Conservation (phyloP, 2,329 filamentous ascomycete genomes). For the Diaporthe velutina region DNA sequence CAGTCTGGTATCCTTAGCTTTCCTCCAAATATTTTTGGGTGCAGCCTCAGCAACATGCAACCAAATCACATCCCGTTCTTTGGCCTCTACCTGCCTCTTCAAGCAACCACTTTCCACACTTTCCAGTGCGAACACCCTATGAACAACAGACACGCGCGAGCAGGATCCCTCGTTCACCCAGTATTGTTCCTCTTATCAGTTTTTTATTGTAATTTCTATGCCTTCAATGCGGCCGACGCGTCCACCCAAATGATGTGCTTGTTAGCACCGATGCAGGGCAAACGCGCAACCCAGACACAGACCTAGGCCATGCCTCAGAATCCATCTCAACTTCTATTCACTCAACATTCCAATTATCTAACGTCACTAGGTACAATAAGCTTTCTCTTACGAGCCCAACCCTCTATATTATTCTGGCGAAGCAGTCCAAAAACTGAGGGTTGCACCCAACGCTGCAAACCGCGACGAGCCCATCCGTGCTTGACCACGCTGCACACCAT, state of each 20-base stretch:
- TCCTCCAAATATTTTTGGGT: not conserved
- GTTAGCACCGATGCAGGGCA: not conserved
- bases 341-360: not conserved
- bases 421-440: not conserved
- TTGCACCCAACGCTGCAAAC: not conserved
- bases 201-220: not conserved
- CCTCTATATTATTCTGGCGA: not conserved
- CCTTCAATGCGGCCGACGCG: no score
- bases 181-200: no score
- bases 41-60: not conserved
- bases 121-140: no score
- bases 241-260: not conserved
- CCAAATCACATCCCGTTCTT: not conserved
- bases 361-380: accelerated
- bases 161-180: no score
- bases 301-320: not conserved
- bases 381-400: not conserved
- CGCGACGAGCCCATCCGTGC: not conserved
- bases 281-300: not conserved
- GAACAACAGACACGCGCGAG: not conserved
- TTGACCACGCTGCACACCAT: not conserved
- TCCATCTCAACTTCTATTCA: not conserved
- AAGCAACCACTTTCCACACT: not conserved
- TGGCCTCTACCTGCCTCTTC: not conserved
- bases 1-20: not conserved